Evolutionary conservation across 495 filamentous ascomycete species (phyloP).

Genomic region (Beverwykella pulmonaria): DNA sequence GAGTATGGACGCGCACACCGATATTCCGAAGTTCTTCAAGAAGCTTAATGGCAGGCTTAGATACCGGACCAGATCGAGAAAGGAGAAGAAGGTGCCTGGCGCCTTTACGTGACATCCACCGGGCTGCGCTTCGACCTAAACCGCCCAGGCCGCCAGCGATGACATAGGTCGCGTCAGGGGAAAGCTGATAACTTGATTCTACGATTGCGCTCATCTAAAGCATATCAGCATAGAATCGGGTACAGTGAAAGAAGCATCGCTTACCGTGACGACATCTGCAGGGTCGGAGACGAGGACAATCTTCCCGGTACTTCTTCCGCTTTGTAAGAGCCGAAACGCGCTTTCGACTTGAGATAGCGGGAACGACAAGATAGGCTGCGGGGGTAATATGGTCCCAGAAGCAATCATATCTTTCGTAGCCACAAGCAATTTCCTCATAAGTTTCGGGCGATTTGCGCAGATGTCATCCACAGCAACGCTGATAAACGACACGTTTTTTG

Average conservation of each 20-base stretch:
- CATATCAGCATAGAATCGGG: too few species aligned
- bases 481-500: not conserved
- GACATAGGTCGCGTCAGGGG: not conserved
- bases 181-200: not conserved
- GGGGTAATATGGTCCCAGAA: not conserved
- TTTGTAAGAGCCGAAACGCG: not conserved
- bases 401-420: not conserved
- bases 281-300: not conserved
- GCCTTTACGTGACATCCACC: slow-evolving; percentile 34
- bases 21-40: slow-evolving; percentile 18
- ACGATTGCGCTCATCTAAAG: not conserved
- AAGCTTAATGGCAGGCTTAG: too few species aligned
- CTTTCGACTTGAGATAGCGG: not conserved
- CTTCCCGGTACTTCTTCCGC: not conserved
- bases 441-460: not conserved
- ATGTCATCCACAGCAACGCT: not conserved
- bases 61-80: not conserved
- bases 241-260: too few species aligned
- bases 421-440: not conserved
- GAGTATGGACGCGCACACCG: not conserved
- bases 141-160: slow-evolving; percentile 36
- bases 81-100: slow-evolving; percentile 33
- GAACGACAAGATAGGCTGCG: not conserved
- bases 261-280: too few species aligned
- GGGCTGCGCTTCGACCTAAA: slow-evolving; percentile 18